Percentiles rank a stretch among this genome's conserved stretches.
These are phyloP conservation scores for Protostelium mycophagum DNA, from an alignment of 78 protist species.

Conservation along the genomic window DNA sequence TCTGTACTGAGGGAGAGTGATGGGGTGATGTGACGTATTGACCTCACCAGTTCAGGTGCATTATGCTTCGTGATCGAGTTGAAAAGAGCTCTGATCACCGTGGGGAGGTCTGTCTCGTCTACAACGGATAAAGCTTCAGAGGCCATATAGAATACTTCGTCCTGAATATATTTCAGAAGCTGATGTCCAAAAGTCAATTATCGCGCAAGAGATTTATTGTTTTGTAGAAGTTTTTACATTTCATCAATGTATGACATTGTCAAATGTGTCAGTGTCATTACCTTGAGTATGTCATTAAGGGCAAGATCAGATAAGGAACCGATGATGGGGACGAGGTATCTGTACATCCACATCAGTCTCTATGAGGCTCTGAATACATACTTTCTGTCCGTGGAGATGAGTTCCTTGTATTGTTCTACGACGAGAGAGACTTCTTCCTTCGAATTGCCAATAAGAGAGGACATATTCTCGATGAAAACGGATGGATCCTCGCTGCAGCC, in stretches of 20 bases:
- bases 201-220: no score
- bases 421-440: background rate
- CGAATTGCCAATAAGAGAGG: background rate
- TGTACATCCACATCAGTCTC: background rate
- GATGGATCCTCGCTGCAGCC: background rate
- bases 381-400: background rate
- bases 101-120: background rate
- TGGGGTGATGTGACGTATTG: background rate
- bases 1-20: background rate
- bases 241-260: no score
- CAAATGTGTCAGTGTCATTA: no score
- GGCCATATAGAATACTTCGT: background rate
- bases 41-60: background rate
- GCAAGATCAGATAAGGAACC: background rate
- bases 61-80: background rate
- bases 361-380: background rate
- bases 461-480: background rate
- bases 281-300: background rate
- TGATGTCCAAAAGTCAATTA: no score
- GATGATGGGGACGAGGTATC: background rate
- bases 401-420: background rate
- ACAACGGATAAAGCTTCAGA: background rate
- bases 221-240: no score
- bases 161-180: background rate
- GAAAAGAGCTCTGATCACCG: background rate